Conservation (phyloP, 768 basidiomycete genomes). For the Termitomyces sp. region DNA sequence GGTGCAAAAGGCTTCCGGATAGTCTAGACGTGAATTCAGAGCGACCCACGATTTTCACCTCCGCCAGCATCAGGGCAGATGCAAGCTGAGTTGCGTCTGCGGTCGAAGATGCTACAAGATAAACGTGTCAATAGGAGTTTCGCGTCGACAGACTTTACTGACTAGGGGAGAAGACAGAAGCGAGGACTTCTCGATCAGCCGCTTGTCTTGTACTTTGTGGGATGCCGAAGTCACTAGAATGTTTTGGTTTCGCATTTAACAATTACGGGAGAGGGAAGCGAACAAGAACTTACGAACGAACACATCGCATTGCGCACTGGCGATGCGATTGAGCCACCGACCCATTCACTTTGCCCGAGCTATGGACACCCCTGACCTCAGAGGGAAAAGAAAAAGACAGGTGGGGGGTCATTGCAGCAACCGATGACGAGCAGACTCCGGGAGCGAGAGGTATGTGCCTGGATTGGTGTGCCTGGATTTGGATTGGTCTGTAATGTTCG, state of each 20-base stretch:
- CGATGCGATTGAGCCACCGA: background rate
- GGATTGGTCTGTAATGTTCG: conserved; percentile 4
- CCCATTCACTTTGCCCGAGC: background rate
- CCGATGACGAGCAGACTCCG: background rate
- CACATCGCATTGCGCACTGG: background rate
- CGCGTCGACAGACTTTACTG: background rate
- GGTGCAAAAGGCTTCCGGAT: background rate
- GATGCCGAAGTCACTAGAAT: conserved; percentile 1
- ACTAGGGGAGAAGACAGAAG: background rate
- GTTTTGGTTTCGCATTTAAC: conserved; percentile 6
- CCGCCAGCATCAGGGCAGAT: background rate
- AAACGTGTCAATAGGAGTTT: conserved; percentile 1
- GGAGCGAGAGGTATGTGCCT: background rate
- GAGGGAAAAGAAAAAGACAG: background rate
- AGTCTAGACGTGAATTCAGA: background rate
- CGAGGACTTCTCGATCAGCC: background rate
- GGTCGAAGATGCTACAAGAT: background rate
- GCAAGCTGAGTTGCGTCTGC: background rate
- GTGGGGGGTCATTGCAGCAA: background rate
- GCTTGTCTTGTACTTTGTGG: background rate
- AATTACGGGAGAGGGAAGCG: conserved; percentile 9
- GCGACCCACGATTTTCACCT: background rate
- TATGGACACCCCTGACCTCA: background rate
- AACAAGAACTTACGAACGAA: conserved; percentile 7
- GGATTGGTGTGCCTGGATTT: conserved; percentile 3